Base-by-base conservation (phyloP, 768 basidiomycete genomes). In the Albatrellus ellisii region DNA sequence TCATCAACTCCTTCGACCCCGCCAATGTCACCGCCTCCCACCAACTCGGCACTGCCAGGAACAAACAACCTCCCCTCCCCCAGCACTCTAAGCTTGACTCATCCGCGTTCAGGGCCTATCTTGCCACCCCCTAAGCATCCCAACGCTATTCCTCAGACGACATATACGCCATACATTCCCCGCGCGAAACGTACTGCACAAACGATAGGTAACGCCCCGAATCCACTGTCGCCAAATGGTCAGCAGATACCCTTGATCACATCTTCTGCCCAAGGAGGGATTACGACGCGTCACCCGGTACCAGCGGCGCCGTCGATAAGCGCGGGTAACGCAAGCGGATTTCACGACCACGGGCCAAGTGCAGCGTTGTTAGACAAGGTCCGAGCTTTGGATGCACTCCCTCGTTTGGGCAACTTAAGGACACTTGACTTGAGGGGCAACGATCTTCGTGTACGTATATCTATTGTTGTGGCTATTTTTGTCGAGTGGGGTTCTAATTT, bases 381-480 rank as follows among this genome's bases (percentile, higher is more conserved):
- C 2, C 67, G 89, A 33, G 86, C 88, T n/a, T 60, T 97, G 55
- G 91, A 92, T 54, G 74, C 76, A 18, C 62, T 97, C 48, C 89
- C 92, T 24, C 65, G 90, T 41, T 58, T 97, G 6, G 95, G 94
- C 1, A 77, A 77, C 5, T 60, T 99, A 42, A 69, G 83, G 58
- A 97, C 91, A 28, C 63, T 99, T 45, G 95, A 98, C 67, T 60
- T 99, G 46, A 78, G 77, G 56, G 84, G 85, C 3, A 99, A 98
- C 58, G 95, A 99, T 61, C 68, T 98, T 18, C 67, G 82, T 54
- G 90, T 90, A 52, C 58, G 87, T 68, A 22, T 11, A 17, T 35
- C 6, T 6, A 17, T 42, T 4, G 14, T 8, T 21, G 6, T 36
- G n/a, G n/a, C n/a, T n/a, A n/a, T n/a, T n/a, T n/a, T n/a, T n/a